Percentiles rank a stretch among this genome's conserved stretches.
Conservation (phyloP, 176 grass and related monocot species). For the Oryza glaberrima region DNA sequence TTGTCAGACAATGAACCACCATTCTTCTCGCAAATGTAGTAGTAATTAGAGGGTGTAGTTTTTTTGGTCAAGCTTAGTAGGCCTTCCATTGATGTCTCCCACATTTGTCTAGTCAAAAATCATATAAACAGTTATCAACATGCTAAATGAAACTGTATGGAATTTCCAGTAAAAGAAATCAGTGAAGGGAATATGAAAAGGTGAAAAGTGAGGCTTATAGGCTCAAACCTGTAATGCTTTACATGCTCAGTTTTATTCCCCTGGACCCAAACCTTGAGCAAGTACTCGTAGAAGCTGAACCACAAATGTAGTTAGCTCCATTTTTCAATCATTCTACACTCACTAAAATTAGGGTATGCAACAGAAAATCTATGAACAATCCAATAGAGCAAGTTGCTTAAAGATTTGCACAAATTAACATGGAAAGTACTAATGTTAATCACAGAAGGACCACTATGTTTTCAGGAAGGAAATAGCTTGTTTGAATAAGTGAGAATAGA, state of each 20-base stretch:
- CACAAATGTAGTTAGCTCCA: slow-evolving; percentile 17
- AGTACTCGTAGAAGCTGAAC: slow-evolving; percentile 98
- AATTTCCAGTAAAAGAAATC: slow-evolving; percentile 23
- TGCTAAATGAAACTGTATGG: slow-evolving; percentile 24
- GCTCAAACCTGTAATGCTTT: slow-evolving; percentile 85
- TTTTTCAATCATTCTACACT: not conserved
- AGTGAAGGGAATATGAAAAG: not conserved
- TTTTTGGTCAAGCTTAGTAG: slow-evolving; percentile 79
- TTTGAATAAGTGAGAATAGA: slow-evolving; percentile 32
- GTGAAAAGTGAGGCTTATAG: slow-evolving; percentile 38
- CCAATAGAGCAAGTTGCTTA: slow-evolving; percentile 12
- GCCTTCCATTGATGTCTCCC: slow-evolving; percentile 99
- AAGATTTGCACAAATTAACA: slow-evolving; percentile 20
- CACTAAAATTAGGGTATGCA: not conserved
- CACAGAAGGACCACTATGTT: slow-evolving; percentile 6
- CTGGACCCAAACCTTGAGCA: slow-evolving; percentile 99
- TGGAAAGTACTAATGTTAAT: not conserved
- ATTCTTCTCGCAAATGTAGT: slow-evolving; percentile 96
- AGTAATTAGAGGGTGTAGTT: slow-evolving; percentile 88
- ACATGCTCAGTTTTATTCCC: slow-evolving; percentile 95
- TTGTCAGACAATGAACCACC: slow-evolving; percentile 87
- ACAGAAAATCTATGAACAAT: slow-evolving; percentile 21
- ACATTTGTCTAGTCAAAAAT: slow-evolving; percentile 82
- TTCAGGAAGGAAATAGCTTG: slow-evolving; percentile 32
- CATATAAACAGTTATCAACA: slow-evolving; percentile 30